These are phyloP conservation scores for Nicotiana otophora DNA, from an alignment of 257 asterid genomes.

Conservation along the genomic window DNA sequence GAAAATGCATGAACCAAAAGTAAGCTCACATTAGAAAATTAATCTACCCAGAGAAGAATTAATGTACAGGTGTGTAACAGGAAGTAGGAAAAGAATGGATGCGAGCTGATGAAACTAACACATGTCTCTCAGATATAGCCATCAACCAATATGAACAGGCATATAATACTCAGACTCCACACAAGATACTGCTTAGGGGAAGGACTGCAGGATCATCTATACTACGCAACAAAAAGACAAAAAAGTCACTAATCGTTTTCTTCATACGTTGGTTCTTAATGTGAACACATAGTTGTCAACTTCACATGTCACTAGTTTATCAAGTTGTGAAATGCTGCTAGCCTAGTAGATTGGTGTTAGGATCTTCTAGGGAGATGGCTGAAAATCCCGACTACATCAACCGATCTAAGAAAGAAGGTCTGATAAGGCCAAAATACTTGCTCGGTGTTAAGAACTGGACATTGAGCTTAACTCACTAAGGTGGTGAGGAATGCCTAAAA, in stretches of 20 bases:
- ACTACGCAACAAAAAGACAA: not conserved
- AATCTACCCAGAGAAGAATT: not conserved
- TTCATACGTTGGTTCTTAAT: not conserved
- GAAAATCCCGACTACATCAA: not conserved
- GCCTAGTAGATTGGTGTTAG: not conserved
- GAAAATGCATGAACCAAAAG: not conserved
- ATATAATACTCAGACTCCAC: not conserved
- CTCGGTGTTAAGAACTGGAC: not conserved
- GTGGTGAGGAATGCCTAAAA: not conserved
- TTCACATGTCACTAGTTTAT: not conserved
- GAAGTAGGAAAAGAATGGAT: not conserved
- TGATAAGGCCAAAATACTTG: not conserved
- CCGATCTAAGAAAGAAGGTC: not conserved
- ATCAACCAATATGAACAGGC: not conserved
- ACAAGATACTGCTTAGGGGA: not conserved
- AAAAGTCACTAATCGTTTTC: not conserved
- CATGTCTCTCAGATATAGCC: not conserved
- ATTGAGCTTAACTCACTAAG: not conserved
- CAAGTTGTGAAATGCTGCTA: not conserved
- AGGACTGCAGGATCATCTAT: not conserved
- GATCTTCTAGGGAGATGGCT: not conserved
- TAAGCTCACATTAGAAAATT: not conserved
- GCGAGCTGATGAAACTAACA: not conserved
- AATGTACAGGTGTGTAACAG: not conserved
- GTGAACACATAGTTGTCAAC: not conserved